These are phyloP conservation scores for Boletellus ananas DNA, from an alignment of 768 basidiomycete species.

Conservation along the genomic window DNA sequence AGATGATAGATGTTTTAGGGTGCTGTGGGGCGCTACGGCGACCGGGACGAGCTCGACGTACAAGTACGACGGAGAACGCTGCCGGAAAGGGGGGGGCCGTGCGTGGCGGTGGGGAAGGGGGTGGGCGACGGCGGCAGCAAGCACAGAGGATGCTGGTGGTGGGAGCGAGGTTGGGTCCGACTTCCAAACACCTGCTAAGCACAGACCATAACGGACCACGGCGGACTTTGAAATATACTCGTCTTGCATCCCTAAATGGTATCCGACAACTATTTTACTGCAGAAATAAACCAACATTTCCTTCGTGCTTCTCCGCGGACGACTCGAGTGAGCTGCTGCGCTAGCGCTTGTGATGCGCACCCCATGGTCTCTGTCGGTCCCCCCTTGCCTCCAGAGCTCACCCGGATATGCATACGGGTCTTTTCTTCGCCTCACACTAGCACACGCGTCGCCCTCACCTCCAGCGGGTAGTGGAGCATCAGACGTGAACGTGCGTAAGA, in stretches of 20 bases:
- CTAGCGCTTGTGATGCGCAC: too few species aligned
- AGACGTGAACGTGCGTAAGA: slow-evolving; percentile 25
- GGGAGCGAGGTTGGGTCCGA: slow-evolving; percentile 52
- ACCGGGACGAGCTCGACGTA: slow-evolving; percentile 22
- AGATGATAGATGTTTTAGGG: slow-evolving; percentile 30
- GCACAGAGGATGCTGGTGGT: slow-evolving; percentile 48
- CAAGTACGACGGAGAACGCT: slow-evolving; percentile 19
- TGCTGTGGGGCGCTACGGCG: slow-evolving; percentile 25
- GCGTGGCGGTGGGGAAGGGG: slow-evolving; percentile 47
- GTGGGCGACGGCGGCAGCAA: slow-evolving; percentile 28
- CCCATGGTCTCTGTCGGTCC: neutral
- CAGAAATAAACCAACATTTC: neutral
- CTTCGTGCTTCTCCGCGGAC: too few species aligned
- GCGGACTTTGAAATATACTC: slow-evolving; percentile 31
- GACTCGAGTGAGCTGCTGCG: too few species aligned
- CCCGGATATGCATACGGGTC: too few species aligned
- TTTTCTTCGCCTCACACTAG: neutral
- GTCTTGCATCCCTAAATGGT: slow-evolving; percentile 18
- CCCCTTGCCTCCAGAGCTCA: neutral
- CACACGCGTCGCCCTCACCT: slow-evolving; percentile 17
- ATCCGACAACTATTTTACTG: slow-evolving; percentile 15
- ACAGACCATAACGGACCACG: slow-evolving; percentile 34
- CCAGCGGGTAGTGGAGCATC: slow-evolving; percentile 17
- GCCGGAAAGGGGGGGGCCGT: slow-evolving; percentile 33
- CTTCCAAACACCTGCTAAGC: slow-evolving; percentile 39